A percentile compares a stretch with the other conserved stretches of the same genome.
Evolutionary conservation across 805 yeast genomes (phyloP).

Genomic region (Brettanomyces custersianus): DNA sequence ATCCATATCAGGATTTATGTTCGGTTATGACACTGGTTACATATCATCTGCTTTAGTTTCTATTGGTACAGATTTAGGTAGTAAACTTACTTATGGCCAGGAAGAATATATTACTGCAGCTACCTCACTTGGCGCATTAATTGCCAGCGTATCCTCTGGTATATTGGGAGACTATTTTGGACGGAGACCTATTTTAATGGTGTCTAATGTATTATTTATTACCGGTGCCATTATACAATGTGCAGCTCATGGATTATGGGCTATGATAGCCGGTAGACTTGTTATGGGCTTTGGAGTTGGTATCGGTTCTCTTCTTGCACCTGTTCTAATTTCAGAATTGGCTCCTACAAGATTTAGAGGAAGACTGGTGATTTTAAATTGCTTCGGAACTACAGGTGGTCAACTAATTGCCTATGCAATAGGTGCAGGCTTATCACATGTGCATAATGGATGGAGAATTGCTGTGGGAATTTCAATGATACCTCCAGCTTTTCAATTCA

Average conservation of each 20-base stretch:
- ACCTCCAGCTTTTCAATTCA: conserved; percentile 74
- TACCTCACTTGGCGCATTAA: conserved; percentile 85
- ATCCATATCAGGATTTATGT: conserved; percentile 91
- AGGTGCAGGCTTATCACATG: conserved; percentile 74
- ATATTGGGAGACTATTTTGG: conserved; percentile 75
- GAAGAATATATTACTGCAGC: conserved; percentile 91
- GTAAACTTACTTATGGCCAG: conserved; percentile 59
- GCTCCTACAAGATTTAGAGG: conserved; percentile 93
- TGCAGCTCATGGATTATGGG: conserved; percentile 74
- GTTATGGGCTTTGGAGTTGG: conserved; percentile 97
- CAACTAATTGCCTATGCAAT: conserved; percentile 89
- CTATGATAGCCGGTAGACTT: conserved; percentile 86
- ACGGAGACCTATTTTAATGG: conserved; percentile 73
- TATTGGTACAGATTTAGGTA: conserved; percentile 67
- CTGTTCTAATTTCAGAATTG: conserved; percentile 82
- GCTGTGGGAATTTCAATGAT: conserved; percentile 83
- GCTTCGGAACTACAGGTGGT: conserved; percentile 87
- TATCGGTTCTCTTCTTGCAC: conserved; percentile 88
- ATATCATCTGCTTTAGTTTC: conserved; percentile 89
- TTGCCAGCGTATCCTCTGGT: conserved; percentile 76
- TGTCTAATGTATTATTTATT: conserved; percentile 73
- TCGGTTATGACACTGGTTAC: conserved; percentile 97
- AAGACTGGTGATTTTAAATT: conserved; percentile 79
- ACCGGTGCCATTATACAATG: conserved; percentile 83
- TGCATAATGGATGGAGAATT: conserved; percentile 85